phyloP scores from a whole-genome alignment of 345 rosid genomes.

The Ailanthus altissimus region DNA sequence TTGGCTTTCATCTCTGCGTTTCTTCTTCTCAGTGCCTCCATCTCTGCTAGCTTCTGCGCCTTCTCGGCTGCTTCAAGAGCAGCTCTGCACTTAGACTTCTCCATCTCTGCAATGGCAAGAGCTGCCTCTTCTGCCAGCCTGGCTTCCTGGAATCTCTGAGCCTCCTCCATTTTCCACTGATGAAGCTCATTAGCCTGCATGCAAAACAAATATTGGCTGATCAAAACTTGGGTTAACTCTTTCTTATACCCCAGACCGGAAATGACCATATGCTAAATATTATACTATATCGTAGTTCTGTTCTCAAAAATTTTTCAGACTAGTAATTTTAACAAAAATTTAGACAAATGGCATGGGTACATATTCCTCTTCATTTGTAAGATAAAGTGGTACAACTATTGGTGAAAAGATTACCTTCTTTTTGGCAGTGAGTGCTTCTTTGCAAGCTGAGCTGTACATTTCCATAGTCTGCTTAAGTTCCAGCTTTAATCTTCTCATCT shows the following conservation, averaged over 20 bases:
- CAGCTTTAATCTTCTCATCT: conserved; percentile 83
- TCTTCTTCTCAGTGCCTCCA: conserved; percentile 67
- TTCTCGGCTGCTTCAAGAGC: conserved; percentile 84
- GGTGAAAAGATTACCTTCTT: conserved; percentile 49
- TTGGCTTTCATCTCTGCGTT: conserved; percentile 72
- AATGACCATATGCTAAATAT: no score
- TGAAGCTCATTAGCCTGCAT: conserved; percentile 73
- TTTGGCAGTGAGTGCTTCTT: conserved; percentile 81
- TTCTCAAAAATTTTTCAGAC: neutral
- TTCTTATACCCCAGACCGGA: neutral
- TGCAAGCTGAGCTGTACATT: conserved; percentile 86
- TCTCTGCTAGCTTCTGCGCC: conserved; percentile 67
- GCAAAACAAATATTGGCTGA: neutral
- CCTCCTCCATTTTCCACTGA: conserved; percentile 72
- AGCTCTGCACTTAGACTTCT: conserved; percentile 82
- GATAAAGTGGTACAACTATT: neutral
- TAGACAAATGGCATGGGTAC: neutral
- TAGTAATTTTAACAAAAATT: neutral
- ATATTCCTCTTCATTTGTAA: no score
- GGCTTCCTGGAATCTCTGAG: conserved; percentile 67
- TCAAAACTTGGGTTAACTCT: neutral
- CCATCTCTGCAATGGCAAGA: conserved; percentile 72
- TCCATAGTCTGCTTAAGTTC: conserved; percentile 93
- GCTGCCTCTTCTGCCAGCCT: conserved; percentile 75
- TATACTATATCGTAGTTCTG: neutral